Conservation (phyloP, 2,329 filamentous ascomycete genomes). For the Ceratocystis colombiana region DNA sequence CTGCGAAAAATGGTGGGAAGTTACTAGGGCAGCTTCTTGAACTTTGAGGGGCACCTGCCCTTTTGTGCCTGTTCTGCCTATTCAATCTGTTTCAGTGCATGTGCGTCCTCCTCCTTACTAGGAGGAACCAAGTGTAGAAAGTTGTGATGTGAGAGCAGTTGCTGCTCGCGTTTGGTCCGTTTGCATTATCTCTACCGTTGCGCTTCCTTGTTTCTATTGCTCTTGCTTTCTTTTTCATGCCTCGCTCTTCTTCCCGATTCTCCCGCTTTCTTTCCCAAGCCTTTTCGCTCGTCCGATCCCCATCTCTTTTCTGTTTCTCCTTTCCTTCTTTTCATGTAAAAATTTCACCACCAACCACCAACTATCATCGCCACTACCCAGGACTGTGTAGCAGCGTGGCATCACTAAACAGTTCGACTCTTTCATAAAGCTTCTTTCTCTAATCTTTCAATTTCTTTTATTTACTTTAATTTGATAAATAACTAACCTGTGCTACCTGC, state of each 20-base stretch:
- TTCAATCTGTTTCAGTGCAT: not conserved
- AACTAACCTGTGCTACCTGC: not conserved
- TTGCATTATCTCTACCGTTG: not conserved
- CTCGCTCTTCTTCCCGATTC: not conserved
- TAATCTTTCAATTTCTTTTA: not conserved
- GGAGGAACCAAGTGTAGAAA: not conserved
- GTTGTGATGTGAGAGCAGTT: slow-evolving; percentile 7
- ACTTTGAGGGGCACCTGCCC: not conserved
- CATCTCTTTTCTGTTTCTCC: not conserved
- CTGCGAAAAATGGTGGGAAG: slow-evolving; percentile 1
- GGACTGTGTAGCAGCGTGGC: too few relatives aligned
- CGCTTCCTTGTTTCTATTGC: not conserved
- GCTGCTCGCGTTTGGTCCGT: not conserved
- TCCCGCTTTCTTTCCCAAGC: not conserved
- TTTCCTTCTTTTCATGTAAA: not conserved
- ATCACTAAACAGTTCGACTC: too few relatives aligned
- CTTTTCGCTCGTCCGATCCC: not conserved
- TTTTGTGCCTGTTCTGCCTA: not conserved
- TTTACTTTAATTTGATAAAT: not conserved
- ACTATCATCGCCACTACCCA: too few relatives aligned
- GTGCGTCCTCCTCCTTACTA: not conserved
- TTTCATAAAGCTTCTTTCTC: not conserved
- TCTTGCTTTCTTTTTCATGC: not conserved
- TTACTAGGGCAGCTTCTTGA: not conserved
- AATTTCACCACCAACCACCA: too few relatives aligned